A percentile compares a stretch with the other conserved stretches of the same genome.
Conservation (phyloP, 106 monocot species). For the Apostasia ramifera region DNA sequence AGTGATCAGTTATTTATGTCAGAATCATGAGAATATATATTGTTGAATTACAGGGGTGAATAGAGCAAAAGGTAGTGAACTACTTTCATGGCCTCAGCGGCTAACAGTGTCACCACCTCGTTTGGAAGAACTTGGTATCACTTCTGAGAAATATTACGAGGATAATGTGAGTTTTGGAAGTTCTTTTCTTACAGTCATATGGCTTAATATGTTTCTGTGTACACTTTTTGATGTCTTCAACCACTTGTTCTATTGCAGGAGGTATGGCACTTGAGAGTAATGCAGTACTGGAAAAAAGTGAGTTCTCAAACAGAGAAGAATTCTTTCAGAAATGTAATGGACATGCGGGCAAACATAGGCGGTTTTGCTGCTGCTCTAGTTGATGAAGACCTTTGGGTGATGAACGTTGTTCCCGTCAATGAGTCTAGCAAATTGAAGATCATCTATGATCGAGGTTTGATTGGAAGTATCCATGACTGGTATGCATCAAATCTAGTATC, state of each 20-base stretch:
- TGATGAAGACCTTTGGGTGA: slow-evolving; percentile 84
- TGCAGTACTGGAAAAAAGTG: slow-evolving; percentile 74
- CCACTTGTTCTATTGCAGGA: slow-evolving; percentile 36
- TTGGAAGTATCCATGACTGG: slow-evolving; percentile 86
- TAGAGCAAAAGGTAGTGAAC: slow-evolving; percentile 42
- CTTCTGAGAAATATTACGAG: slow-evolving; percentile 39
- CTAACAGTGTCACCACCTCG: slow-evolving; percentile 67
- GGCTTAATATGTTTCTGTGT: background rate
- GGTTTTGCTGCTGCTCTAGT: slow-evolving; percentile 75
- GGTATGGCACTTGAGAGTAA: slow-evolving; percentile 66
- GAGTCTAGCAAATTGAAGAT: slow-evolving; percentile 73
- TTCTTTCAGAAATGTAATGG: slow-evolving; percentile 86
- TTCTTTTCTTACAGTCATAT: background rate
- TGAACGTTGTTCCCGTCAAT: slow-evolving; percentile 74
- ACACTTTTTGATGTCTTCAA: background rate
- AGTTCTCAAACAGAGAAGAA: slow-evolving; percentile 41
- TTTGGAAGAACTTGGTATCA: slow-evolving; percentile 68
- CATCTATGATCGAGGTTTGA: slow-evolving; percentile 83
- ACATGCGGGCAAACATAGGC: slow-evolving; percentile 87
- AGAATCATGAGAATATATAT: background rate
- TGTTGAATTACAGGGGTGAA: slow-evolving; percentile 29
- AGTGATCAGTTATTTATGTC: background rate
- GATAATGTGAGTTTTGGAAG: slow-evolving; percentile 47
- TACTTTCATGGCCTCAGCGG: slow-evolving; percentile 81
- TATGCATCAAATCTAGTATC: slow-evolving; percentile 16